Conservation (phyloP, 2,329 filamentous ascomycete genomes). For the Clarireedia sp. region DNA sequence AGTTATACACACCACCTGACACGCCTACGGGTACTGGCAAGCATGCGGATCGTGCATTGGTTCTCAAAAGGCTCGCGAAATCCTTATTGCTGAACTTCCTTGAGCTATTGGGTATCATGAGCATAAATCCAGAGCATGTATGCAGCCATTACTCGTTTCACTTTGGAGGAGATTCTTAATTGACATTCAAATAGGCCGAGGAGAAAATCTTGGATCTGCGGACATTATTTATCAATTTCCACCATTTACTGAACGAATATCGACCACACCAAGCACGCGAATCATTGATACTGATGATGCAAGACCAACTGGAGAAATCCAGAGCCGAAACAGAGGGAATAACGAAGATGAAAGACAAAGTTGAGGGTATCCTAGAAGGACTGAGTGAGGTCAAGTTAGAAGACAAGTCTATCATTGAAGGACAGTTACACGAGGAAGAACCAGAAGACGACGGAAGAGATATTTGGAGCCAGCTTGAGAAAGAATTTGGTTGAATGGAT, state of each 20-base stretch:
- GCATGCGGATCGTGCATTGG: conserved; percentile 54
- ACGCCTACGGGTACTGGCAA: conserved; percentile 35
- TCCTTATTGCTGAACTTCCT: conserved; percentile 83
- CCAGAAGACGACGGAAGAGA: conserved; percentile 24
- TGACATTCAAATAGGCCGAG: conserved; percentile 40
- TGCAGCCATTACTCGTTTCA: conserved; percentile 6
- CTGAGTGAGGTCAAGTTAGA: conserved; percentile 44
- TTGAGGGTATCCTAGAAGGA: conserved; percentile 63
- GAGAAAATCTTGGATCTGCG: conserved; percentile 72
- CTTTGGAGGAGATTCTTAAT: conserved; percentile 1
- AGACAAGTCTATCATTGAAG: conserved; percentile 7
- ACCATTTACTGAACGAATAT: conserved; percentile 91
- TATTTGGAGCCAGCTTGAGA: conserved; percentile 38
- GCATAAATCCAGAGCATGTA: conserved; percentile 53
- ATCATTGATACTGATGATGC: conserved; percentile 79
- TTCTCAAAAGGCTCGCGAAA: conserved; percentile 72
- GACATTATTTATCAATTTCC: conserved; percentile 81
- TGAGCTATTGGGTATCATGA: conserved; percentile 67
- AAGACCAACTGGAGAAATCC: conserved; percentile 68
- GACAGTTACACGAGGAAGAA: conserved; percentile 13
- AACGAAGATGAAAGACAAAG: conserved; percentile 59
- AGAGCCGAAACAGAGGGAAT: conserved; percentile 66
- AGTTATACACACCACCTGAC: conserved; percentile 46
- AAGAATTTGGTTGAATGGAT: conserved; percentile 29
- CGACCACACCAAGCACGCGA: conserved; percentile 87